phyloP scores from a whole-genome alignment of 2,329 filamentous ascomycete species.

The Blastomyces silverae region DNA sequence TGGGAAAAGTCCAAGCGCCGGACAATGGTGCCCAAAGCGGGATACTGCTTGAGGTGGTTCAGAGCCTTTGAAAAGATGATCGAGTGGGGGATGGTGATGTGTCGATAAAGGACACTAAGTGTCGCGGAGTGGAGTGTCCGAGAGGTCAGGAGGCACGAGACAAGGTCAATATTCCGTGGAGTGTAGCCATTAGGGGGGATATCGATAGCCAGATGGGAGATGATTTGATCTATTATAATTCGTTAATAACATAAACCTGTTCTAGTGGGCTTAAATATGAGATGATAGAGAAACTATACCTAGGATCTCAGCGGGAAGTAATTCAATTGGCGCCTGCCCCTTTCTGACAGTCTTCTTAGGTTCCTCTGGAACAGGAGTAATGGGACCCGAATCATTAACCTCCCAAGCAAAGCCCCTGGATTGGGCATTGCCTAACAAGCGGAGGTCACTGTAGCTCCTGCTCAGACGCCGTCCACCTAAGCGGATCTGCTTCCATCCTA shows the following conservation, averaged over 20 bases:
- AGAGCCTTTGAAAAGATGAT: constrained; percentile 77
- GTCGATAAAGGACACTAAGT: constrained; percentile 65
- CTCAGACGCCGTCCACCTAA: constrained; percentile 40
- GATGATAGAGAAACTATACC: constrained; percentile 43
- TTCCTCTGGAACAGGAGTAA: constrained; percentile 17
- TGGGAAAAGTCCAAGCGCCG: constrained; percentile 77
- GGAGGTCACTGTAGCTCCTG: constrained; percentile 41
- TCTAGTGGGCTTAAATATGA: constrained; percentile 5
- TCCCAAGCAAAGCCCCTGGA: constrained; percentile 42
- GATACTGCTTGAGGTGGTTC: constrained; percentile 59
- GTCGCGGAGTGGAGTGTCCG: constrained; percentile 65
- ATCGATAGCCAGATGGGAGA: constrained; percentile 66
- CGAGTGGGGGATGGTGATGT: constrained; percentile 77
- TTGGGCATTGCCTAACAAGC: constrained; percentile 32
- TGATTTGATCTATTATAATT: constrained; percentile 55
- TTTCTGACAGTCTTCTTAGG: constrained; percentile 23
- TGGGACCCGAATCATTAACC: constrained; percentile 20
- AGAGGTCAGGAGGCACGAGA: constrained; percentile 70
- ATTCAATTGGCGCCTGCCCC: constrained; percentile 53
- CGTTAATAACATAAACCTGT: constrained; percentile 16
- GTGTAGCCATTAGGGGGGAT: constrained; percentile 68
- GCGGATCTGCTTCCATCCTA: constrained; percentile 43
- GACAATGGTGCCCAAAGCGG: constrained; percentile 65
- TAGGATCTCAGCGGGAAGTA: constrained; percentile 62
- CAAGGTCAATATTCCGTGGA: constrained; percentile 69